Percentiles rank a stretch among this genome's conserved stretches.
Conservation (phyloP, 2,329 filamentous ascomycete species). For the Amphichorda felina region DNA sequence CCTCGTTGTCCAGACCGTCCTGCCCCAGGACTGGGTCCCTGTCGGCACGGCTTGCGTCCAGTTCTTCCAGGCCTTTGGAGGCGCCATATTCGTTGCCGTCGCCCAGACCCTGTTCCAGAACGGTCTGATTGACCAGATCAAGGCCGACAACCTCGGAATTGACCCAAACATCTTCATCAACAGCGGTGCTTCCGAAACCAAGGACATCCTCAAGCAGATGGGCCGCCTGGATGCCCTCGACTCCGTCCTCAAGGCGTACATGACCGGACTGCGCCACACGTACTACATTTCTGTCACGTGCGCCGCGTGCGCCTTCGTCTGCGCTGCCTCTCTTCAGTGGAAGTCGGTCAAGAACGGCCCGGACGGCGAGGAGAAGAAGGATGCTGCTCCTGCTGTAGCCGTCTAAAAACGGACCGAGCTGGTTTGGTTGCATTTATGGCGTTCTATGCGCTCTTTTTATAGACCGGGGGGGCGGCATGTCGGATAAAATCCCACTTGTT, state of each 20-base stretch:
- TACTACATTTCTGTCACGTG: conserved; percentile 40
- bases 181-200: conserved; percentile 30
- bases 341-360: conserved; percentile 37
- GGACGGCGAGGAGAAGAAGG: conserved; percentile 13
- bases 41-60: conserved; percentile 7
- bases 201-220: conserved; percentile 27
- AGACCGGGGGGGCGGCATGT: no score
- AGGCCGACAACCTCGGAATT: conserved; percentile 17
- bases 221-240: conserved; percentile 26
- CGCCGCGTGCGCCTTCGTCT: conserved; percentile 31
- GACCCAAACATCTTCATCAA: conserved; percentile 11
- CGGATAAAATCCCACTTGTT: no score
- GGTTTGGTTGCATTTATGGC: neutral
- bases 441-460: neutral
- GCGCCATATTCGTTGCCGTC: conserved; percentile 10
- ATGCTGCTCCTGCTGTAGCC: conserved; percentile 3
- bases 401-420: neutral
- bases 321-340: conserved; percentile 33
- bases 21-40: conserved; percentile 11
- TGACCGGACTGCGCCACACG: conserved; percentile 33
- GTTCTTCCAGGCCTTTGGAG: conserved; percentile 32
- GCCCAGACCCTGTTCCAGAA: conserved; percentile 10
- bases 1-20: conserved; percentile 38
- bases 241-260: conserved; percentile 34
- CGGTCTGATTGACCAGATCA: conserved; percentile 5